Percentiles rank a stretch among this genome's conserved stretches.
Evolutionary conservation across 176 grass and related monocot genomes (phyloP).

Genomic region (Avena eriantha): DNA sequence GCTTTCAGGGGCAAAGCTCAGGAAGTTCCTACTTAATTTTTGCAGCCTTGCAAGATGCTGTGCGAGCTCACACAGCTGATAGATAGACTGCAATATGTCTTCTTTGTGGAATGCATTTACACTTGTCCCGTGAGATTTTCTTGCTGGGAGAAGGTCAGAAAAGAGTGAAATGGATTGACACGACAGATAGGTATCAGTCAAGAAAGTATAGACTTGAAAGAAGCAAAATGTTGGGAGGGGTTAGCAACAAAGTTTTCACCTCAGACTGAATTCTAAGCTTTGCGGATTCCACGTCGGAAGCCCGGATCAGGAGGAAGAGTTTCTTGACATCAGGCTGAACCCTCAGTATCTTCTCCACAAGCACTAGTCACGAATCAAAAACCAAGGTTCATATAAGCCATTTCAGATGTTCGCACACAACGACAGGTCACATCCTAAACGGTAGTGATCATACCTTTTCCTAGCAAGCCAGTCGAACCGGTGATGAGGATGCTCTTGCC

Average conservation of each 20-base stretch:
- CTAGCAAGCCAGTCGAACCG: neutral
- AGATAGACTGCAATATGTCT: too few relatives aligned
- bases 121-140: too few relatives aligned
- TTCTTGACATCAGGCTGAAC: neutral
- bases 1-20: too few relatives aligned
- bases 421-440: neutral
- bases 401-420: neutral
- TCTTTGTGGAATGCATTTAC: too few relatives aligned
- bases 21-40: too few relatives aligned
- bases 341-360: neutral
- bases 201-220: too few relatives aligned
- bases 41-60: too few relatives aligned
- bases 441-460: neutral
- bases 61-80: too few relatives aligned
- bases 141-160: too few relatives aligned
- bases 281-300: neutral
- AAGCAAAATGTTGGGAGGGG: neutral
- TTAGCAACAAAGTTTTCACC: neutral
- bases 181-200: too few relatives aligned
- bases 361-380: neutral
- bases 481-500: slow-evolving; percentile 10
- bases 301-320: neutral
- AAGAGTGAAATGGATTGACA: too few relatives aligned
- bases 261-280: neutral
- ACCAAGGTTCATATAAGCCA: too few relatives aligned